Evolutionary conservation across 2,329 filamentous ascomycete species (phyloP).

Genomic region (Coniochaeta sp.): DNA sequence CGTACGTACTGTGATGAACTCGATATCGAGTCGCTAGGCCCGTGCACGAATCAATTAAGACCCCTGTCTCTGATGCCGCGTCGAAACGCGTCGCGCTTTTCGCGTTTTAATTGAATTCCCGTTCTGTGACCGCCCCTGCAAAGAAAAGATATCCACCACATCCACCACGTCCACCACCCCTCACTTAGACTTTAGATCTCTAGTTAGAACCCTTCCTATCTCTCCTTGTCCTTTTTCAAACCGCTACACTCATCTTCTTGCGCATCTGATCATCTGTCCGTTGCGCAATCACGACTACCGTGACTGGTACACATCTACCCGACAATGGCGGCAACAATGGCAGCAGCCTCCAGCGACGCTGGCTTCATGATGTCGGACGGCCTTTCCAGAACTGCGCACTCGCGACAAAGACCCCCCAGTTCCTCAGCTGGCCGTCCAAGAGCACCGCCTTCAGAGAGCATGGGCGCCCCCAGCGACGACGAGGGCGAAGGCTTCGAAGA

Average conservation of each 20-base stretch:
- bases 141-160: background rate
- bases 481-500: conserved; percentile 56
- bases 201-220: background rate
- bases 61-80: background rate
- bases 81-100: background rate
- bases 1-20: background rate
- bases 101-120: background rate
- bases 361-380: conserved; percentile 52
- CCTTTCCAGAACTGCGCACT: conserved; percentile 35
- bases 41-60: conserved; percentile 1
- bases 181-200: background rate
- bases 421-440: conserved; percentile 47
- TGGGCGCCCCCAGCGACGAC: conserved; percentile 53
- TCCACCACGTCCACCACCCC: background rate
- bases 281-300: background rate
- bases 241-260: background rate
- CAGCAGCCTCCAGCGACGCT: conserved; percentile 46
- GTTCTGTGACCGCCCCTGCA: background rate
- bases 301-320: background rate
- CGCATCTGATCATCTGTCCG: background rate
- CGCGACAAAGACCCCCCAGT: conserved; percentile 35
- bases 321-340: conserved; percentile 28
- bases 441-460: conserved; percentile 55
- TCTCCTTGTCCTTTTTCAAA: background rate
- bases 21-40: no score